Evolutionary conservation across 306 rosid species (phyloP), one percentile per base, ranked within the genome.

Genomic region (Glycine latifolia): DNA sequence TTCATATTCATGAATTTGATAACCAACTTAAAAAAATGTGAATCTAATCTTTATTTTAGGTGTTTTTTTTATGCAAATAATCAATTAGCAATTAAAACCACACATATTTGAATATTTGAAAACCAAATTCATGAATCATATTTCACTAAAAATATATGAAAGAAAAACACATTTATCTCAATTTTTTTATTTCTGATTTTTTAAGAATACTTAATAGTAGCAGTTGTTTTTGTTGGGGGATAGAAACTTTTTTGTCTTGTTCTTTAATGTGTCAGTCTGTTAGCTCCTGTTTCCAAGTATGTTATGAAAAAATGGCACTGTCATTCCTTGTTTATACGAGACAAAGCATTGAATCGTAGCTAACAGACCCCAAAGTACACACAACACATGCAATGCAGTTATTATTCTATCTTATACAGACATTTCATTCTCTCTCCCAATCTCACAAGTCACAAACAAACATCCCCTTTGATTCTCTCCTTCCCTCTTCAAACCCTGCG

Each of bases 301-400:
- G 54, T 70, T 13, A 56, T 33, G 52, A 48, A 44, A 55, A 69
- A 2, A 26, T 26, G 10, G 68, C 55, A 59, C 66, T 33, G 54
- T 26, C 35, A 71, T 71, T 80, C 73, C 66, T 3, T 35, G 20
- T 80, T 60, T 72, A 61, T n/a, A 70, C 37, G 11, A 69, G 86
- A 83, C 85, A 79, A 26, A 69, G 82, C 84, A 84, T 81, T 80
- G 67, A 83, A 76, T 79, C n/a, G 39, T 13, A 41, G 43, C 67
- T 53, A 79, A 75, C 56, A 13, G 53, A 62, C 71, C 53, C 62
- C 20, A 26, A 9, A 39, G 53, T 55, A 55, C 78, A 13, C n/a
- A 52, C 73, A 82, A 55, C 78, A 13, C n/a, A 52, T 77, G 84
- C 76, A 76, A 31, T 62, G 78, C 72, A 79, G n/a, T 43, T 43